phyloP scores from a whole-genome alignment of 768 basidiomycete genomes.

The Kondoa subrosea region DNA sequence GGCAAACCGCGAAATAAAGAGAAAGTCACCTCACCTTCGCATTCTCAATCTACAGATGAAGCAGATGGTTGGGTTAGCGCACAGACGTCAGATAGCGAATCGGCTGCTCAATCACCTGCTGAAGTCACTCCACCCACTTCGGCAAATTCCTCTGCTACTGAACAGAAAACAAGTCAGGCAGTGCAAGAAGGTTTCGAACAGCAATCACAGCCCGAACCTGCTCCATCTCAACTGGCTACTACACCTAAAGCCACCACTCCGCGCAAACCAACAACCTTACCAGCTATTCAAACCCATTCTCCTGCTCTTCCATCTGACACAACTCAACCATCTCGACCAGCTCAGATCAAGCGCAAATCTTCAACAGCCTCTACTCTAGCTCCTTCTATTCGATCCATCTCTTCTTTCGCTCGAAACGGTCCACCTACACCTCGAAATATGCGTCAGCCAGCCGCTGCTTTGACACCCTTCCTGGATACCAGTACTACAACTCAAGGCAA shows the following conservation, averaged over 20 bases:
- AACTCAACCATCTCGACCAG: neutral
- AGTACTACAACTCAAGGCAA: neutral
- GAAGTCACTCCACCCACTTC: neutral
- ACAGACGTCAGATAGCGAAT: neutral
- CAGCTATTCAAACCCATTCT: slow-evolving; percentile 41
- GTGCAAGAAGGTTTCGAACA: neutral
- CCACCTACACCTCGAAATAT: neutral
- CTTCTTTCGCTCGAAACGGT: neutral
- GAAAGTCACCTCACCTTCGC: neutral
- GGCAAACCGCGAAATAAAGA: neutral
- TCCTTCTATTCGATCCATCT: slow-evolving; percentile 4
- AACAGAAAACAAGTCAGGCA: neutral
- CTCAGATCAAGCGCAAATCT: neutral
- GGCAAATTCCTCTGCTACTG: neutral
- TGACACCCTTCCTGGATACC: neutral
- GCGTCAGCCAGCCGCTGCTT: neutral
- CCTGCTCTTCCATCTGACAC: slow-evolving; percentile 28
- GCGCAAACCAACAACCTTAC: neutral
- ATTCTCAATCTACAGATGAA: neutral
- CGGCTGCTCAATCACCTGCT: neutral
- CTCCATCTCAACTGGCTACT: neutral
- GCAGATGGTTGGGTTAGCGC: neutral
- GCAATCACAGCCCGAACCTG: neutral
- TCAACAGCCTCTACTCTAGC: slow-evolving; percentile 4
- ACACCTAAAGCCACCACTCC: neutral